A percentile compares a stretch with the other conserved stretches of the same genome.
phyloP scores from a whole-genome alignment of 768 basidiomycete genomes.

The Termitomyces bulborhizus region DNA sequence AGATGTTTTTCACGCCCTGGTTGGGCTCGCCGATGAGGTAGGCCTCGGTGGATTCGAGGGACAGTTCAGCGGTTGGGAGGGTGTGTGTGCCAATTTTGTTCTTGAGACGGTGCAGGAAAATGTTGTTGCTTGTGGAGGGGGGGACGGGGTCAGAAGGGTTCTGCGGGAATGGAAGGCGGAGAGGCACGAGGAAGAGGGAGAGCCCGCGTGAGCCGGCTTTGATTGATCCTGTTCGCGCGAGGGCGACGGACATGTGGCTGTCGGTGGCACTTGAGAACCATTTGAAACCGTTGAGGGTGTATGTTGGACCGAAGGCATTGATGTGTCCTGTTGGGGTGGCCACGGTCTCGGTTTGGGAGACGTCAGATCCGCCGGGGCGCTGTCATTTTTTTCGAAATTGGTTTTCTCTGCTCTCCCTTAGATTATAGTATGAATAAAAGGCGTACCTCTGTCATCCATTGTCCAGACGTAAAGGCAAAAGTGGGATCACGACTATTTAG shows the following conservation, averaged over 20 bases:
- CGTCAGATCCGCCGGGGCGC: slow-evolving; percentile 72
- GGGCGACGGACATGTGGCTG: slow-evolving; percentile 61
- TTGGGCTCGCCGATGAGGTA: slow-evolving; percentile 56
- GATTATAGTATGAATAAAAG: slow-evolving; percentile 17
- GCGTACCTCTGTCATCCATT: slow-evolving; percentile 78
- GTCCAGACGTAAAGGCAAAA: slow-evolving; percentile 63
- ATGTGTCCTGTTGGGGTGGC: slow-evolving; percentile 34
- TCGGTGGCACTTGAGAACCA: slow-evolving; percentile 87
- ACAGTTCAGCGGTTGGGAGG: slow-evolving; percentile 72
- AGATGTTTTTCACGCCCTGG: slow-evolving; percentile 60
- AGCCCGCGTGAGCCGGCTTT: slow-evolving; percentile 56
- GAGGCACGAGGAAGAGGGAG: slow-evolving; percentile 70
- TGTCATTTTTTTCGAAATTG: slow-evolving; percentile 14
- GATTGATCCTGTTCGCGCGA: slow-evolving; percentile 62
- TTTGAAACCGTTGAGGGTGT: slow-evolving; percentile 65
- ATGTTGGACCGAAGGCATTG: slow-evolving; percentile 41
- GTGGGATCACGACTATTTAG: slow-evolving; percentile 50
- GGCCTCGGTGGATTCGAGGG: slow-evolving; percentile 49
- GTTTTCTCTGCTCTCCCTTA: background rate
- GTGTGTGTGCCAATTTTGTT: slow-evolving; percentile 72
- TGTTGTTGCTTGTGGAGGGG: slow-evolving; percentile 52
- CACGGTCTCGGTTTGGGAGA: slow-evolving; percentile 66
- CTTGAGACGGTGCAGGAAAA: slow-evolving; percentile 69
- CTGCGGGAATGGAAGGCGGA: slow-evolving; percentile 49
- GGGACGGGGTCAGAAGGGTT: slow-evolving; percentile 32